These are phyloP conservation scores for Pythium brassicae DNA, from an alignment of 352 stramenopile genomes.

Conservation along the genomic window DNA sequence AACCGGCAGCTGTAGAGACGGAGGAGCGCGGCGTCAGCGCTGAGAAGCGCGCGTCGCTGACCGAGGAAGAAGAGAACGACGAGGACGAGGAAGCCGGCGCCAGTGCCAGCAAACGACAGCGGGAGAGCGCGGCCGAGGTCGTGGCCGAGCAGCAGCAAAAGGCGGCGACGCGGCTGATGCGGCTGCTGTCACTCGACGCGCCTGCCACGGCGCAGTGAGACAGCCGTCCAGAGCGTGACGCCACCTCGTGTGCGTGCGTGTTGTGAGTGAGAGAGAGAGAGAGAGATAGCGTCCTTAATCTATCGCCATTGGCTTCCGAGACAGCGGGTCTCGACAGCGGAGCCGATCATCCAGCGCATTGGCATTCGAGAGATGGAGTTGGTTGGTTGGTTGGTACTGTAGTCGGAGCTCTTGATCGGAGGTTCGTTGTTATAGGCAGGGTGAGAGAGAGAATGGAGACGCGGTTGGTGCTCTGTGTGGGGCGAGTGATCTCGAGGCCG, in stretches of 20 bases:
- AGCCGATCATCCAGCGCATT: too few relatives aligned
- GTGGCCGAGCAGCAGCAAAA: slow-evolving; percentile 12
- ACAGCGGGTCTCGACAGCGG: too few relatives aligned
- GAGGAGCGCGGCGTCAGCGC: slow-evolving; percentile 3
- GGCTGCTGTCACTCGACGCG: slow-evolving; percentile 42
- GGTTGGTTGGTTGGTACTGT: too few relatives aligned
- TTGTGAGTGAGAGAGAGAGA: neutral
- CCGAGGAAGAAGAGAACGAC: slow-evolving; percentile 18
- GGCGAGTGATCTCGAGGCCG: too few relatives aligned
- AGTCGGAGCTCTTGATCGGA: too few relatives aligned
- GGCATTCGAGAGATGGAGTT: too few relatives aligned
- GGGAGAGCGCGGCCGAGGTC: too few relatives aligned
- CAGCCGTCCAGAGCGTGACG: neutral
- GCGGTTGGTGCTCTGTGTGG: too few relatives aligned
- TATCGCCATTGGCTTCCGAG: too few relatives aligned
- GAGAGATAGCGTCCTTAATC: neutral
- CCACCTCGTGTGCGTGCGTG: neutral
- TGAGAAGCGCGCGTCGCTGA: slow-evolving; percentile 16
- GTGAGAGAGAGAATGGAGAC: too few relatives aligned
- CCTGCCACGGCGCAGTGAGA: slow-evolving; percentile 1
- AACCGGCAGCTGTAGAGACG: neutral
- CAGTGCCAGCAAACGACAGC: slow-evolving; percentile 1
- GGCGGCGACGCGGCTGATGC: slow-evolving; percentile 39
- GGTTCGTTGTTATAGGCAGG: too few relatives aligned
- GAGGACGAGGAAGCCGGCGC: slow-evolving; percentile 39